A percentile compares a stretch with the other conserved stretches of the same genome.
These are phyloP conservation scores for Datura wrightii DNA, from an alignment of 257 asterid genomes.

Conservation along the genomic window DNA sequence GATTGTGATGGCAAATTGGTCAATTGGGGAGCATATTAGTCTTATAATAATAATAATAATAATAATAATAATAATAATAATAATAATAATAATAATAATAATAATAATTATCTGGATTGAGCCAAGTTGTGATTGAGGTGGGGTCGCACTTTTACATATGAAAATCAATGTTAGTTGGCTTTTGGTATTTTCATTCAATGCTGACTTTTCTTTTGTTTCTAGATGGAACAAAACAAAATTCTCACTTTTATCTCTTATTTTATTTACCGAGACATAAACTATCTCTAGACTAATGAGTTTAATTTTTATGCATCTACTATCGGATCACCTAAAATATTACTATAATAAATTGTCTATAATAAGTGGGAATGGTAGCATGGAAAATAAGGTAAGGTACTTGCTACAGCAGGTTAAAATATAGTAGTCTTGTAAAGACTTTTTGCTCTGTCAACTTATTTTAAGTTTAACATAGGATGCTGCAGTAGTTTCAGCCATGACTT, in stretches of 20 bases:
- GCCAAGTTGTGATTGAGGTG: slow-evolving; percentile 34
- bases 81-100: not conserved
- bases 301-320: not conserved
- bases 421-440: too few relatives aligned
- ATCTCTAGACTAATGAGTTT: not conserved
- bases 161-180: slow-evolving; percentile 36
- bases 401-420: too few relatives aligned
- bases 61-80: not conserved
- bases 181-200: slow-evolving; percentile 34
- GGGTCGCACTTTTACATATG: slow-evolving; percentile 30
- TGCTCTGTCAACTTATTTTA: too few relatives aligned
- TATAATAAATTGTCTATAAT: too few relatives aligned
- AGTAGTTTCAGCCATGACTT: not conserved
- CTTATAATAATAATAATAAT: not conserved
- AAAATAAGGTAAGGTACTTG: too few relatives aligned
- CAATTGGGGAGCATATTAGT: slow-evolving; percentile 6
- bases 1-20: not conserved
- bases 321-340: not conserved
- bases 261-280: not conserved
- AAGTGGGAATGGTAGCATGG: too few relatives aligned
- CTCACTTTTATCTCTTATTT: slow-evolving; percentile 31
- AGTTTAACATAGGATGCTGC: slow-evolving; percentile 14
- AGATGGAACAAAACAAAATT: slow-evolving; percentile 10
- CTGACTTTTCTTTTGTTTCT: slow-evolving; percentile 14
- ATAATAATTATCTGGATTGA: not conserved